A percentile compares a stretch with the other conserved stretches of the same genome.
Evolutionary conservation across 768 basidiomycete genomes (phyloP).

Genomic region (Suillus subalutaceus): DNA sequence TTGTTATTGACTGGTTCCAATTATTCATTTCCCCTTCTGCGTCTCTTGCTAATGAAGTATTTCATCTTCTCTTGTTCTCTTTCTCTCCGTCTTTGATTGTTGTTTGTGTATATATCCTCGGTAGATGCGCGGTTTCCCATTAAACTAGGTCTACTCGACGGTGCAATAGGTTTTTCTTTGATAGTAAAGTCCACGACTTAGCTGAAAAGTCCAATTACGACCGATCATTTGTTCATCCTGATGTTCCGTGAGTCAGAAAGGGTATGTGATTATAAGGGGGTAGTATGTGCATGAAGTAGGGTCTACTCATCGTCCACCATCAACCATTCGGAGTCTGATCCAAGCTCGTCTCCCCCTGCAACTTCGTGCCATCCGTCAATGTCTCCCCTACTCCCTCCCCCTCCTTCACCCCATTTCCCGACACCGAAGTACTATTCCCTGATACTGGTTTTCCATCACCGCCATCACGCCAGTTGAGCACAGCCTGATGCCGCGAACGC

Average conservation of each 20-base stretch:
- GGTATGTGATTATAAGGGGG: constrained; percentile 26
- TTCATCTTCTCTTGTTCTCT: constrained; percentile 20
- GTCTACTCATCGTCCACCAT: constrained; percentile 55
- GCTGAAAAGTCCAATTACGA: constrained; percentile 12
- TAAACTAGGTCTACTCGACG: constrained; percentile 16
- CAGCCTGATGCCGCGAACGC: constrained; percentile 71
- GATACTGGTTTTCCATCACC: constrained; percentile 35
- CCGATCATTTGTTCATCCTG: constrained; percentile 1
- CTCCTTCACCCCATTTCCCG: constrained; percentile 47
- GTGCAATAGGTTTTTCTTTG: constrained; percentile 24
- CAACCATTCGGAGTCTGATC: constrained; percentile 93
- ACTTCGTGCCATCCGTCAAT: constrained; percentile 72
- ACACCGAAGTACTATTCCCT: constrained; percentile 37
- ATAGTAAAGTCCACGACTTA: constrained; percentile 8
- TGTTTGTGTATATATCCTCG: constrained; percentile 29
- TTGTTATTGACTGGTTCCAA: constrained; percentile 21
- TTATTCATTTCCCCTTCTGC: constrained; percentile 9
- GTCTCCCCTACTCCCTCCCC: constrained; percentile 39
- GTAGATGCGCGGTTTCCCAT: constrained; percentile 35
- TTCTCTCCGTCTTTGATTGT: constrained; percentile 21
- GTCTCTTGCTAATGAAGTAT: constrained; percentile 23
- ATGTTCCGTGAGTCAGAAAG: constrained; percentile 7
- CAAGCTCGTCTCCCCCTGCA: constrained; percentile 67
- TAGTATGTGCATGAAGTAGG: constrained; percentile 7
- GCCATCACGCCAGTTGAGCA: constrained; percentile 57